Evolutionary conservation across 2,329 filamentous ascomycete species (phyloP).

Genomic region (Apiospora phragmitis): DNA sequence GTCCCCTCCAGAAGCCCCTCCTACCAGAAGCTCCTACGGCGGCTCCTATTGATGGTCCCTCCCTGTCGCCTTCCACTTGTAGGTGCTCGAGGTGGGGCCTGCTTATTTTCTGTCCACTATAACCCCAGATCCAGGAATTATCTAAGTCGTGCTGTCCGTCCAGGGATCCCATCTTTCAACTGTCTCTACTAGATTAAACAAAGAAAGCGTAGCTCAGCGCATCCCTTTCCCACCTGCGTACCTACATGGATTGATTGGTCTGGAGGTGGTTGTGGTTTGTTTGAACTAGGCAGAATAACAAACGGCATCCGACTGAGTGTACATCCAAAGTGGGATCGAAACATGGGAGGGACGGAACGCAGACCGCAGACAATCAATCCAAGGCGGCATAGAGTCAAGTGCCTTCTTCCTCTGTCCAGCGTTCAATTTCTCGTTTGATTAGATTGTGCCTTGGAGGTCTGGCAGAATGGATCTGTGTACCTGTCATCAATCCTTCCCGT

Average conservation of each 20-base stretch:
- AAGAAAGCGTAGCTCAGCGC: background rate
- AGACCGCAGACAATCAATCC: background rate
- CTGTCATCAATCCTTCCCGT: background rate
- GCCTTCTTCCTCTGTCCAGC: background rate
- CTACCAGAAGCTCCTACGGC: background rate
- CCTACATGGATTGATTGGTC: background rate
- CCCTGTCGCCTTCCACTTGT: background rate
- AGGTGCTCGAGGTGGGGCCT: background rate
- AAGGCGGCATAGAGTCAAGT: background rate
- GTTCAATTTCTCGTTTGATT: conserved; percentile 3
- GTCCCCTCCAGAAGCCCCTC: background rate
- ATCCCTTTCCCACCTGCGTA: background rate
- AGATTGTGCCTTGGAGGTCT: background rate
- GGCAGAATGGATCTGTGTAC: background rate
- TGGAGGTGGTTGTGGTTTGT: background rate
- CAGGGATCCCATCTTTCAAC: background rate
- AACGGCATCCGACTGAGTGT: background rate
- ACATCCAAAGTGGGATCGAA: background rate
- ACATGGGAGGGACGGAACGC: background rate
- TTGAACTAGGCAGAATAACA: background rate
- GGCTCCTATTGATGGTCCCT: background rate
- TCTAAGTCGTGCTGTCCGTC: background rate
- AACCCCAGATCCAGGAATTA: background rate
- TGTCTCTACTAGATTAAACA: background rate
- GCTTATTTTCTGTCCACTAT: background rate